Evolutionary conservation across 768 basidiomycete species (phyloP), one percentile per base, ranked within the genome.

Genomic region (Cystofilobasidium bisporidii): DNA sequence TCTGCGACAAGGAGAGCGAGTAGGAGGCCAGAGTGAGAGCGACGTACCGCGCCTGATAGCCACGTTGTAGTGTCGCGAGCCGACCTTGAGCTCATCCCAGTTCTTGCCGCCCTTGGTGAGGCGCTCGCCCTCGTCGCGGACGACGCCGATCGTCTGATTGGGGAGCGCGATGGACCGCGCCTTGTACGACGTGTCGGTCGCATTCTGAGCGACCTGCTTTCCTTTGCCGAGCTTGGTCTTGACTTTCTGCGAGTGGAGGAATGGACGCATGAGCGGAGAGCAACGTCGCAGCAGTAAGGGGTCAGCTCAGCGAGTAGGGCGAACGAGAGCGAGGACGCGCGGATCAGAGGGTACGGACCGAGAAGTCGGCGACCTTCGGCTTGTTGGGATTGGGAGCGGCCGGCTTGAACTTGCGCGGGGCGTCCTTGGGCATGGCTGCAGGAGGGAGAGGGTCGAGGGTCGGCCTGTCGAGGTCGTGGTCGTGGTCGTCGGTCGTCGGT

Each of bases 151-250:
- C 41, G 85, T 87, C 78, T 98, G 94, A 0, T 83, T 82, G 0
- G 93, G 94, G 36, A 98, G 81, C 28, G 86, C 87, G 76, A 98
- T 94, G 28, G 90, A 90, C 68, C 90, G 85, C 38, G 91, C 86
- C 76, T 93, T 91, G 83, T 94, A 97, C 0, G 93, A 92, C 1
- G 94, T 98, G 78, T 98, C 90, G 71, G 97, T 84, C 8, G 84
- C 89, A 81, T 98, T 98, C 56, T 79, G 81, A 14, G 91, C 81
- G 14, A 80, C 75, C 72, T 87, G 84, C 77, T 93, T 98, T 53
- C 89, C 91, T 76, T 94, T 99, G 41, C 94, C 94, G 60, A 99
- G 87, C 77, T 96, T 99, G 43, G 96, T 82, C 77, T 89, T 97
- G 30, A 90, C 85, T 90, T 92, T 97, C 91, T 97, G 76, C 12